Evolutionary conservation across 2,329 filamentous ascomycete species (phyloP).

Genomic region (Ceratocystis eucalypticola): DNA sequence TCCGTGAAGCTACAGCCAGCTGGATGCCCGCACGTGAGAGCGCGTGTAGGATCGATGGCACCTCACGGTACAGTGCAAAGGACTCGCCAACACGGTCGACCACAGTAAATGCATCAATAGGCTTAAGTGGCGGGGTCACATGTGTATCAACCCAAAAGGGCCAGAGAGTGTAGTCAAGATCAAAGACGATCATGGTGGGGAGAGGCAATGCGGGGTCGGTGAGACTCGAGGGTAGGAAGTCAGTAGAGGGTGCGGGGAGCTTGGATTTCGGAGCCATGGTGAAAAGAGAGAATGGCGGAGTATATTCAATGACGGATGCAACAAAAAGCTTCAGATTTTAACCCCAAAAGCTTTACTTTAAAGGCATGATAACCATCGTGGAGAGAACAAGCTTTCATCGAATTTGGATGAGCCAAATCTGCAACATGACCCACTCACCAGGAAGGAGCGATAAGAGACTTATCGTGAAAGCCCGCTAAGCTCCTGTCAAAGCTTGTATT

Average conservation of each 20-base stretch:
- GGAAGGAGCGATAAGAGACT: neutral
- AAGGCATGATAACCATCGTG: neutral
- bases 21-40: conserved; percentile 36
- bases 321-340: too few species aligned
- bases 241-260: conserved; percentile 20
- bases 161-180: conserved; percentile 98
- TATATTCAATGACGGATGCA: neutral
- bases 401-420: neutral
- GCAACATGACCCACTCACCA: neutral
- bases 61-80: conserved; percentile 57
- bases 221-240: conserved; percentile 32
- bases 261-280: conserved; percentile 21
- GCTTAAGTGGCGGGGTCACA: conserved; percentile 56
- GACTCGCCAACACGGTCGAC: conserved; percentile 48
- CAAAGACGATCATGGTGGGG: conserved; percentile 77
- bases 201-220: conserved; percentile 48
- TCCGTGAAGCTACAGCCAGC: conserved; percentile 68
- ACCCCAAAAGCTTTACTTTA: too few species aligned
- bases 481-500: neutral
- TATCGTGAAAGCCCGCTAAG: neutral
- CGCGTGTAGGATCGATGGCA: conserved; percentile 52
- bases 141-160: conserved; percentile 97
- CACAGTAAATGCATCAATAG: conserved; percentile 30
- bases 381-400: neutral
- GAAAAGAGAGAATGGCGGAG: neutral